A percentile compares a stretch with the other conserved stretches of the same genome.
These are phyloP conservation scores for Solanum gandarillasii DNA, from an alignment of 257 asterid genomes.

Conservation along the genomic window DNA sequence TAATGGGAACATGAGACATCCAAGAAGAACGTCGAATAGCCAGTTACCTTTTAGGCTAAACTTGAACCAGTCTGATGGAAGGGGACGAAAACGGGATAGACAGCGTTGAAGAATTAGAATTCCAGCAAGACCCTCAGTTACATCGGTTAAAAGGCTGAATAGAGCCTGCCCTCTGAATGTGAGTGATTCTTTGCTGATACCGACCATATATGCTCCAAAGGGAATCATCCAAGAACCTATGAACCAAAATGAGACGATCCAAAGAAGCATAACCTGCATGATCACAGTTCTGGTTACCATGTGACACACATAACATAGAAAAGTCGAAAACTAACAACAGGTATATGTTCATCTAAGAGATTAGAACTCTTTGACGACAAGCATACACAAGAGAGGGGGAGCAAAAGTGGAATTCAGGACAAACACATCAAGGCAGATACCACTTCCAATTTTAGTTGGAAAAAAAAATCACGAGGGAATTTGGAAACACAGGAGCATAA, in stretches of 20 bases:
- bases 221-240: conserved; percentile 99
- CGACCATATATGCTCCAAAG: conserved; percentile 71
- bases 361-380: not conserved
- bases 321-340: not conserved
- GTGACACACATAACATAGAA: not conserved
- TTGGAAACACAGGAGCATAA: no score
- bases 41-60: conserved; percentile 75
- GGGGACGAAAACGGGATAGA: conserved; percentile 68
- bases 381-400: not conserved
- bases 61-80: conserved; percentile 83
- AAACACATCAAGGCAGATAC: not conserved
- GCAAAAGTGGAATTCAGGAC: not conserved
- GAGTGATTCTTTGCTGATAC: conserved; percentile 73
- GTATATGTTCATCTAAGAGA: not conserved
- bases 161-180: conserved; percentile 86
- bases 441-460: not conserved
- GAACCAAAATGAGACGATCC: conserved; percentile 94
- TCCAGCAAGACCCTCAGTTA: conserved; percentile 89
- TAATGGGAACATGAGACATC: conserved; percentile 83
- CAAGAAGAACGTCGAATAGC: conserved; percentile 59
- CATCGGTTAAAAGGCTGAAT: conserved; percentile 91
- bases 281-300: not conserved
- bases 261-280: conserved; percentile 76
- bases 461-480: no score
- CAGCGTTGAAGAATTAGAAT: conserved; percentile 69